A percentile compares a stretch with the other conserved stretches of the same genome.
phyloP scores from a whole-genome alignment of 2,329 filamentous ascomycete genomes.

The Rutstroemia sp. region DNA sequence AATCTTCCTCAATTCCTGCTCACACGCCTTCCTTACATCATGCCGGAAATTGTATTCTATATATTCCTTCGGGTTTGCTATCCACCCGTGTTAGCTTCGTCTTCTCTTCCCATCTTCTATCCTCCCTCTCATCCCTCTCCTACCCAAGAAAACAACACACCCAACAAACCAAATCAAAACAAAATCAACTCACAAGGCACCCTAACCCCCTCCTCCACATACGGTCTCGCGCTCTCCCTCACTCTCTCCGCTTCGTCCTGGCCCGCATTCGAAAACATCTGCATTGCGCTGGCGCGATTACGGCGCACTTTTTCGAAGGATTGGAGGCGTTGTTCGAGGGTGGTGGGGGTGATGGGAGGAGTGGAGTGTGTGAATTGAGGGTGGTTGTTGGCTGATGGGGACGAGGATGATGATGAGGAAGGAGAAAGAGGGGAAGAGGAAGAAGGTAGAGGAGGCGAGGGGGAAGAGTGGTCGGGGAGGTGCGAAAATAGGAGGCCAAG shows the following conservation, averaged over 20 bases:
- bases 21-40: neutral
- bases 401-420: neutral
- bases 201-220: neutral
- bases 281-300: neutral
- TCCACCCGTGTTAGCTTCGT: neutral
- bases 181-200: neutral
- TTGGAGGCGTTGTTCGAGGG: neutral
- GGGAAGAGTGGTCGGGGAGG: neutral
- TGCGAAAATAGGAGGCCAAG: constrained; percentile 30
- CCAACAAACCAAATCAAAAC: neutral
- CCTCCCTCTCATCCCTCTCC: neutral
- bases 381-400: neutral
- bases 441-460: neutral
- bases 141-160: neutral
- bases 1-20: neutral
- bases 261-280: constrained; percentile 2
- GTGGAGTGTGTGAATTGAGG: neutral
- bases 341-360: neutral
- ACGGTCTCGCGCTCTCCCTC: neutral
- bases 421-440: neutral
- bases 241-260: neutral
- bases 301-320: neutral
- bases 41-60: neutral
- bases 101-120: neutral
- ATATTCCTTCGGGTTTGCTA: neutral